Evolutionary conservation across 2,329 filamentous ascomycete species (phyloP).

Genomic region (Stemphylium vesicarium): DNA sequence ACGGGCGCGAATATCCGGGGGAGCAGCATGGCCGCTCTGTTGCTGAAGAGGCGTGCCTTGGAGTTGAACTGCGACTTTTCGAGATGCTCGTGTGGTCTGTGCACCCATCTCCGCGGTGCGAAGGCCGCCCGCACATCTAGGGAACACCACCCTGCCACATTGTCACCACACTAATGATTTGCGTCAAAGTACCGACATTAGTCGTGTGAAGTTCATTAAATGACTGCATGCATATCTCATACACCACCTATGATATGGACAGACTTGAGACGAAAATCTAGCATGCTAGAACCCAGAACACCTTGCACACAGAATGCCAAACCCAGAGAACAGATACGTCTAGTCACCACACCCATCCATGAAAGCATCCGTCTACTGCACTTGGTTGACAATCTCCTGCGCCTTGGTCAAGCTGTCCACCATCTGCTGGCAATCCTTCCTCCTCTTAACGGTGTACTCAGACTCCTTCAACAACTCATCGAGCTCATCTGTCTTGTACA

Average conservation of each 20-base stretch:
- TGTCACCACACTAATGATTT: not conserved
- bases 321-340: constrained; percentile 21
- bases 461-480: constrained; percentile 97
- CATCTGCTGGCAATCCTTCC: constrained; percentile 99
- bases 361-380: constrained; percentile 46
- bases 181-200: not conserved
- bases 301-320: constrained; percentile 29
- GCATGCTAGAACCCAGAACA: constrained; percentile 23
- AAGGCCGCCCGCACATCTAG: not conserved
- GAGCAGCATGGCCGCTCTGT: constrained; percentile 47
- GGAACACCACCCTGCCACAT: not conserved
- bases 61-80: constrained; percentile 35
- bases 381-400: constrained; percentile 91
- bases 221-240: constrained; percentile 9
- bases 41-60: constrained; percentile 17
- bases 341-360: constrained; percentile 6
- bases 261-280: constrained; percentile 23
- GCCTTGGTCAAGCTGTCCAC: constrained; percentile 90
- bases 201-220: not conserved
- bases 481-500: constrained; percentile 90
- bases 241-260: constrained; percentile 16
- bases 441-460: constrained; percentile 90
- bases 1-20: constrained; percentile 48
- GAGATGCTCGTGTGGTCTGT: constrained; percentile 24
- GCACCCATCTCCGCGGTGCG: constrained; percentile 6